Base-by-base conservation (phyloP, 805 yeast genomes). In the Ogataea methylovora region DNA sequence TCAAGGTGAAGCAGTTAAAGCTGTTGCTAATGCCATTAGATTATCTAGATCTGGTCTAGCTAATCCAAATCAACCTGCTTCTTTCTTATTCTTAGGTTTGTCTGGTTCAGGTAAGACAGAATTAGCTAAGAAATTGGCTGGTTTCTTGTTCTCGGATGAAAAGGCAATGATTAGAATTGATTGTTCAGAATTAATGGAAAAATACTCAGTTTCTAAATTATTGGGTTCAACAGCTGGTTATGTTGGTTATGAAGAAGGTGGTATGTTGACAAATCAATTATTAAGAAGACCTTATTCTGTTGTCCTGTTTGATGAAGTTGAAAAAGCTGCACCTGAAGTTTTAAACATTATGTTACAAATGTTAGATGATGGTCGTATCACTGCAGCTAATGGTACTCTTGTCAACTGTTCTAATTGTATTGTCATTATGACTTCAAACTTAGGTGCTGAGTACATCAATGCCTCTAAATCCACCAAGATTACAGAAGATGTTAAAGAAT, bases 71-170 rank as follows among this genome's bases (percentile, higher is more conserved):
- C 95, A 94, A 46, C 98, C 98, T 5, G 86, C 97, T 1, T 84
- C 95, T 11, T 92, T 92, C 73, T 54, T 92, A 53, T 92, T 92
- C 72, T 67, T 94, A 41, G 98, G 98, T 40, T 73, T 90, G 40
- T 84, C 95, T 3, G 98, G 98, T 49, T 86, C 96, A 6, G 98
- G 98, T 74, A 92, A 92, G 71, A 92, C 98, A 8, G 97, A 92
- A 60, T 70, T 92, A 48, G 97, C 98, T 17, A 92, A 92, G 74
- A 92, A 88, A 52, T 73, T 92, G 18, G 97, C 98, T 9, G 95
- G 94, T 0, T 92, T 92, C 67, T 70, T 92, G 52, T 92, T 92
- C 64, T 84, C 94, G 34, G 97, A 92, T 56, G 97, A 90, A 57
- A 83, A 79, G 62, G 95, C 96, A 32, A 90, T 92, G 85, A 84